Evolutionary conservation across 2,329 filamentous ascomycete species (phyloP).

Genomic region (Venturia carpophila): DNA sequence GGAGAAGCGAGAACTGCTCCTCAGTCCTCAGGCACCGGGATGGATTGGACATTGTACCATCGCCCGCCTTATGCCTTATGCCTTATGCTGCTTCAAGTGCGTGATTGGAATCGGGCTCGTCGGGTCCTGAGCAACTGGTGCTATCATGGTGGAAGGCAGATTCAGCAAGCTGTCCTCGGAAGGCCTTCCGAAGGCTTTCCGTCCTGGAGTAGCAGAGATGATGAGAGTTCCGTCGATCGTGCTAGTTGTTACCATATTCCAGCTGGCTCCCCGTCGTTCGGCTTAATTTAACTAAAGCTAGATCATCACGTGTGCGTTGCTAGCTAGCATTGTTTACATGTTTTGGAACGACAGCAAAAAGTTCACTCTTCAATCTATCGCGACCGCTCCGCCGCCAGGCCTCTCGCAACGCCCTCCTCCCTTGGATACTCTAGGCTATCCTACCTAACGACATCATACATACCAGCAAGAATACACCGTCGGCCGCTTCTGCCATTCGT

Average conservation of each 20-base stretch:
- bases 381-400: not conserved
- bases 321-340: conserved; percentile 5
- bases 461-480: not conserved
- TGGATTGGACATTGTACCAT: not conserved
- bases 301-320: conserved; percentile 1
- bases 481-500: not conserved
- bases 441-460: not conserved
- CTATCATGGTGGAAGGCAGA: not conserved
- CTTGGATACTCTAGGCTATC: not conserved
- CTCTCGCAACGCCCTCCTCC: not conserved
- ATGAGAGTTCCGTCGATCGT: not conserved
- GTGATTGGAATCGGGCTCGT: too few species aligned
- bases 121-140: too few species aligned
- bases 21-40: not conserved
- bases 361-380: not conserved
- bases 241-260: not conserved
- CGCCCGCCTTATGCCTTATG: too few species aligned
- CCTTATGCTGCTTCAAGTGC: too few species aligned
- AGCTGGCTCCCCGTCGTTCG: not conserved
- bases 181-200: too few species aligned
- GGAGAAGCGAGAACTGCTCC: too few species aligned
- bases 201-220: not conserved
- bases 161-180: too few species aligned
- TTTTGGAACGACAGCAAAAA: not conserved
- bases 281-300: conserved; percentile 4